Evolutionary conservation across 2,329 filamentous ascomycete species (phyloP), one percentile per base, ranked within the genome.

Genomic region (Trichoderma sp.): DNA sequence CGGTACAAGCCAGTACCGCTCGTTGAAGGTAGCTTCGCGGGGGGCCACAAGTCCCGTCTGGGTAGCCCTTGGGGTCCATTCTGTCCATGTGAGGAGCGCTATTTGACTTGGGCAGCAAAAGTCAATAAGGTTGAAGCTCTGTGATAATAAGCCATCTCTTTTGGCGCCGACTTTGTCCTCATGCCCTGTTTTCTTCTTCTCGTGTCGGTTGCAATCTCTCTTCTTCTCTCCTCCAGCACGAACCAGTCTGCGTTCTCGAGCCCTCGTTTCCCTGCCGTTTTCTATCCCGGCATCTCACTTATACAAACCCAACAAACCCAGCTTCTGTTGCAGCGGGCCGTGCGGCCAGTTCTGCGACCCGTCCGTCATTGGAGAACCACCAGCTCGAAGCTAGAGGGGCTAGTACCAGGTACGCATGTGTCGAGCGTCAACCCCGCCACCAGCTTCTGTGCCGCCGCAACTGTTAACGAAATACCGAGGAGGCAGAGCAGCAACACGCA

Each of bases 321-420:
- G 41, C 50, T 9, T 47, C 30, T 39, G 26, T 62, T 63, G 45
- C 59, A 51, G 64, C 60, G 64, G 63, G 67, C 64, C 54, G 63
- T 63, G 68, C 69, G 67, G 69, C 70, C 68, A 59, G 28, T 66
- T 69, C 68, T 69, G 68, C 68, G 67, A 69, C 67, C 68, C 43
- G 28, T 58, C 64, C 39, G 59, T 34, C 39, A 47, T 63, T 63
- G 57, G 51, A 48, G 60, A 65, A 65, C 41, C 47, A n/a, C 34
- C 34, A 39, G 34, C 34, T 39, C 12, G 43, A 52, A 52, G 50
- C 50, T 52, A 57, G 61, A 64, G 61, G 61, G 61, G 61, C 21
- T 63, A 50, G 48, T 47, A 52, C 50, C 56, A 63, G 50, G 48
- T 47, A 44, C 50, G 21, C 21, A 24, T 24, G 21, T 24, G 60